Base-by-base conservation (phyloP, 352 stramenopile species). In the Plasmopara muralis region DNA sequence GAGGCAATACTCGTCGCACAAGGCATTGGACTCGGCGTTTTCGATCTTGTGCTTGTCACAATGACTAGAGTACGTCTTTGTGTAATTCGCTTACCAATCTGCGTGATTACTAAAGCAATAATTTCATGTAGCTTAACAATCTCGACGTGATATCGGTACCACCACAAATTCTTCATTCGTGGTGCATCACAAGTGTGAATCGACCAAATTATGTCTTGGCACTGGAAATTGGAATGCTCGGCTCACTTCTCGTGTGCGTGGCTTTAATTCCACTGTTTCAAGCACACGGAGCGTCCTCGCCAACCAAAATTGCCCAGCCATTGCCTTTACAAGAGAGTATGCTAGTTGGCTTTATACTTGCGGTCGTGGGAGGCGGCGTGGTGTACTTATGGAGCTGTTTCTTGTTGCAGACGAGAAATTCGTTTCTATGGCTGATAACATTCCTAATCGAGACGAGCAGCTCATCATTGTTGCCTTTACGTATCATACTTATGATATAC, bases 1-100 rank as follows among this genome's bases (percentile, higher is more conserved):
- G 83, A 93, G 57, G 78, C 70, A 9, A 31, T 87, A 38, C 66
- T 93, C 15, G 65, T 88, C 14, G 66, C 77, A 2, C 74, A 93
- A 43, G 73, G 71, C 4, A 29, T 89, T 15, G 66, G 77, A 0
- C 52, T 89, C 41, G 65, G 62, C 13, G 42, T 65, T 6, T 68
- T 82, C 30, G 80, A 93, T 25, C 57, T 81, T 9, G 9, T 70
- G 4, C 64, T 93, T 30, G 66, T 68, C 40, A 79, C 70, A 2
- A 9, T 64, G 9, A 49, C 53, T n/a, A 65, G 67, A 52, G 75
- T 93, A 54, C 31, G 54, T 45, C 25, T 14, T 33, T 50, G 6
- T 15, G 7, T 14, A 40, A 39, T 1, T 18, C 14, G 37, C 31
- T 35, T 1, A 35, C 4, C 31, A 8, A 35, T 8, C 4, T 35